These are phyloP conservation scores for Serendipita vermifera DNA, from an alignment of 768 basidiomycete species.

Conservation along the genomic window DNA sequence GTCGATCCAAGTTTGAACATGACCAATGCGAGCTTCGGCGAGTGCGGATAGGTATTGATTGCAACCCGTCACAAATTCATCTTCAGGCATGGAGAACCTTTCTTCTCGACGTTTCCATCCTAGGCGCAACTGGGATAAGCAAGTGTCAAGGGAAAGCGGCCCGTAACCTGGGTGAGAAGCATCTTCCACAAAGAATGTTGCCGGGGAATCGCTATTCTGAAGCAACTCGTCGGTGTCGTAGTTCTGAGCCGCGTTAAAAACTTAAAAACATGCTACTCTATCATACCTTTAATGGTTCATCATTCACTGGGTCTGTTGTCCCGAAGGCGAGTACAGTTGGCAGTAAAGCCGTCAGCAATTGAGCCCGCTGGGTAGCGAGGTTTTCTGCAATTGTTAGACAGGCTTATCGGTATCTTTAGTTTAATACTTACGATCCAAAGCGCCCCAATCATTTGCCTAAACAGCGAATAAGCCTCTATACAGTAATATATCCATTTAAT, in stretches of 20 bases:
- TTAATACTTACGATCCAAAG: conserved; percentile 40
- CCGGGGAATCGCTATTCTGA: not conserved
- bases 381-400: conserved; percentile 29
- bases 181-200: not conserved
- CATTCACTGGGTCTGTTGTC: conserved; percentile 30
- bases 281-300: conserved; percentile 38
- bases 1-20: conserved; percentile 40
- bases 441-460: conserved; percentile 52
- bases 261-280: not conserved
- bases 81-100: conserved; percentile 29
- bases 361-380: conserved; percentile 22
- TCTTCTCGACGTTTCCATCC: not conserved
- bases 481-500: not conserved
- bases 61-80: conserved; percentile 31
- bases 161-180: not conserved
- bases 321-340: conserved; percentile 39
- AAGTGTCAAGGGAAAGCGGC: not conserved
- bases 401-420: not conserved
- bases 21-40: conserved; percentile 32
- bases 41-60: conserved; percentile 28
- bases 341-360: conserved; percentile 31
- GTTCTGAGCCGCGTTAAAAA: conserved; percentile 28
- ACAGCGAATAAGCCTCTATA: not conserved
- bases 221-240: conserved; percentile 33
- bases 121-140: not conserved